These are phyloP conservation scores for Xylariaceae sp. DNA, from an alignment of 2,329 filamentous ascomycete genomes.

Conservation along the genomic window DNA sequence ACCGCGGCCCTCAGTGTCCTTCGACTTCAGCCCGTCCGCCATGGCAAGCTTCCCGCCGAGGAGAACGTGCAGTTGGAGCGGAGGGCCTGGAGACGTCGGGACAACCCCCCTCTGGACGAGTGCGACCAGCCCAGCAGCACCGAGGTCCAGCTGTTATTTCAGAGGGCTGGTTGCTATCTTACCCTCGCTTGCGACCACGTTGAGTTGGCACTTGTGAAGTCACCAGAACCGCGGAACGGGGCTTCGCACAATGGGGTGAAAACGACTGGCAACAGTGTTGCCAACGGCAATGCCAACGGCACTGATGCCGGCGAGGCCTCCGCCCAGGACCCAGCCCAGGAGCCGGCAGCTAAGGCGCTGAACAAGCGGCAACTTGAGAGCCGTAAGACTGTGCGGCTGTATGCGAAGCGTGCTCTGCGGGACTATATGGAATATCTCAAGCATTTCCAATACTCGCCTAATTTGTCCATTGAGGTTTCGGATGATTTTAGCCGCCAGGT, in stretches of 20 bases:
- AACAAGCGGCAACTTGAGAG: slow-evolving; percentile 39
- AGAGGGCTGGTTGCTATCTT: slow-evolving; percentile 66
- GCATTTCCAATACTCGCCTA: slow-evolving; percentile 71
- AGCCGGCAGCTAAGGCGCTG: slow-evolving; percentile 9
- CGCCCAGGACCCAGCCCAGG: slow-evolving; percentile 4
- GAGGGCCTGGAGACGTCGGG: slow-evolving; percentile 26
- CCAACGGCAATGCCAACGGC: slow-evolving; percentile 13
- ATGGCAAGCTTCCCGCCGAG: slow-evolving; percentile 35
- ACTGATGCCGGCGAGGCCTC: slow-evolving; percentile 7
- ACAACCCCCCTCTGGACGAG: slow-evolving; percentile 23
- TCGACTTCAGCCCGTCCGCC: slow-evolving; percentile 46
- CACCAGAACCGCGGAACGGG: slow-evolving; percentile 13
- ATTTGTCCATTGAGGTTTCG: slow-evolving; percentile 52
- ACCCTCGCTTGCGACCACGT: slow-evolving; percentile 63
- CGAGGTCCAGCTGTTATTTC: slow-evolving; percentile 67
- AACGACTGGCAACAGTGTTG: slow-evolving; percentile 14
- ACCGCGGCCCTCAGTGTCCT: slow-evolving; percentile 55
- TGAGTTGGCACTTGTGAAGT: slow-evolving; percentile 38
- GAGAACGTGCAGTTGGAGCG: slow-evolving; percentile 42
- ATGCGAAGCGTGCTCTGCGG: slow-evolving; percentile 67
- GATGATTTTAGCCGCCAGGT: slow-evolving; percentile 51
- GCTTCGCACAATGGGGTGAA: slow-evolving; percentile 9
- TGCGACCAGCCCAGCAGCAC: slow-evolving; percentile 64
- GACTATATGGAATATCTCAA: slow-evolving; percentile 69
- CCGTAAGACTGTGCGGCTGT: slow-evolving; percentile 62